A percentile compares a stretch with the other conserved stretches of the same genome.
Evolutionary conservation across 768 basidiomycete genomes (phyloP).

Genomic region (Russula olivacea): DNA sequence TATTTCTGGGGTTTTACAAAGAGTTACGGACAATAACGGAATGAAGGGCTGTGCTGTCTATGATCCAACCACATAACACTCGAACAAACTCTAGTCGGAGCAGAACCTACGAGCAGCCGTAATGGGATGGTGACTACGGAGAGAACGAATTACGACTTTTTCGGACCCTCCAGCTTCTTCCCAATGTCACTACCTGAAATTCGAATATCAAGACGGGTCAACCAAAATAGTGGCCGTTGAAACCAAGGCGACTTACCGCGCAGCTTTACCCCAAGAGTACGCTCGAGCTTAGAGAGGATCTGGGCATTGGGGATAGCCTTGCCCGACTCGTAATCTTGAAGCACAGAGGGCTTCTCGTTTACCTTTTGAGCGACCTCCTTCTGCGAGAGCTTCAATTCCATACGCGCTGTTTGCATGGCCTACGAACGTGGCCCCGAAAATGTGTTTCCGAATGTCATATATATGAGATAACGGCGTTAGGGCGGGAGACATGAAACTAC

Average conservation of each 20-base stretch:
- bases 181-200: slow-evolving; percentile 69
- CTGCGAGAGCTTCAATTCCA: slow-evolving; percentile 75
- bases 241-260: slow-evolving; percentile 52
- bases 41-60: slow-evolving; percentile 16
- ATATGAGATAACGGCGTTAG: not conserved
- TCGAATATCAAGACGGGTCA: slow-evolving; percentile 11
- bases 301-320: slow-evolving; percentile 83
- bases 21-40: slow-evolving; percentile 5
- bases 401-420: slow-evolving; percentile 79
- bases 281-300: slow-evolving; percentile 85
- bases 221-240: not conserved
- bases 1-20: not conserved
- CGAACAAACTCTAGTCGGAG: slow-evolving; percentile 24
- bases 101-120: slow-evolving; percentile 28
- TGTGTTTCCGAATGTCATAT: not conserved
- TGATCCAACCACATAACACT: slow-evolving; percentile 24
- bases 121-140: slow-evolving; percentile 32
- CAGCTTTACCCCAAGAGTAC: slow-evolving; percentile 78
- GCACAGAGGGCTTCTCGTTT: slow-evolving; percentile 85
- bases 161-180: slow-evolving; percentile 75
- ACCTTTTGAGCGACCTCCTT: slow-evolving; percentile 90
- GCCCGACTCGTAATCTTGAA: slow-evolving; percentile 86
- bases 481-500: not conserved
- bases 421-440: slow-evolving; percentile 29
- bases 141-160: slow-evolving; percentile 55